Percentiles rank a stretch among this genome's conserved stretches.
Conservation (phyloP, 108 stramenopile genomes). For the Schizochytrium sp. region DNA sequence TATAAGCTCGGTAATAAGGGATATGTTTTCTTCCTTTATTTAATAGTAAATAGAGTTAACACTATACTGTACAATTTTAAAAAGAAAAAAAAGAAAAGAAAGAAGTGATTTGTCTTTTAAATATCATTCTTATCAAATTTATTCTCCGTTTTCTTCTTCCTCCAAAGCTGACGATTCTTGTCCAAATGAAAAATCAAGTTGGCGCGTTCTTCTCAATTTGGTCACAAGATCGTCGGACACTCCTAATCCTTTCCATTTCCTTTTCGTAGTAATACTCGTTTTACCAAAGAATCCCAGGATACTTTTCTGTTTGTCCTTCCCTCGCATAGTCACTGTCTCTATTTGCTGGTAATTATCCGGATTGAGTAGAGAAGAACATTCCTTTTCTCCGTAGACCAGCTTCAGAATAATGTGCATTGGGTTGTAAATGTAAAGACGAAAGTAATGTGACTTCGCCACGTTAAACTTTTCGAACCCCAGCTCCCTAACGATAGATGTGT, state of each 20-base stretch:
- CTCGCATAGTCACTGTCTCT: not conserved
- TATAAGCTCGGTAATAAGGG: too few relatives aligned
- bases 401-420: not conserved
- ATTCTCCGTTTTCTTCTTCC: too few relatives aligned
- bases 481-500: not conserved
- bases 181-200: too few relatives aligned
- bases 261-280: not conserved
- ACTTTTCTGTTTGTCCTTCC: not conserved
- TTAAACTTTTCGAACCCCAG: not conserved
- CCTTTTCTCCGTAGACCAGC: conserved; percentile 16
- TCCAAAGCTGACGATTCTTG: too few relatives aligned
- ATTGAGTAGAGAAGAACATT: not conserved
- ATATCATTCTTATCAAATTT: too few relatives aligned
- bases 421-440: not conserved
- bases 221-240: too few relatives aligned
- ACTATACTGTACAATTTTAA: too few relatives aligned
- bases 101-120: too few relatives aligned
- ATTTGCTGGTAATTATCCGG: not conserved
- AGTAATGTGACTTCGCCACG: conserved; percentile 5
- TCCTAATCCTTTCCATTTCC: not conserved
- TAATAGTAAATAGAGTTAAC: too few relatives aligned
- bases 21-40: too few relatives aligned
- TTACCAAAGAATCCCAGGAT: conserved; percentile 31
- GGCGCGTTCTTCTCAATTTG: too few relatives aligned
- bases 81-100: too few relatives aligned